Evolutionary conservation across 75 land plant species (phyloP), one percentile per base, ranked within the genome.

Genomic region (Azolla pinnata): DNA sequence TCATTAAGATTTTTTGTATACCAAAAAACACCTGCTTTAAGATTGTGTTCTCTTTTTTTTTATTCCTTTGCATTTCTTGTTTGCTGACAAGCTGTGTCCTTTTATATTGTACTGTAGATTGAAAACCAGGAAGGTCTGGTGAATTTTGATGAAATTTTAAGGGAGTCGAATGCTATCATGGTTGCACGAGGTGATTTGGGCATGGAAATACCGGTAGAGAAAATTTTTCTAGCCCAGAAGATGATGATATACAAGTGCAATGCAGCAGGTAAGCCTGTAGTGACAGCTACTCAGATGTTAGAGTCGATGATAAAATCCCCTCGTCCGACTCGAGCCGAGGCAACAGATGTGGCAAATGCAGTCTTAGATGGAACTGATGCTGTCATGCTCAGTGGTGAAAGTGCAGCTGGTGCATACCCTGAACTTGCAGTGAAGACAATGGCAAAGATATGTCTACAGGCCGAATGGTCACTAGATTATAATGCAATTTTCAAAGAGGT

Each of bases 191-290:
- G 96, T 56, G 90, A 89, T 57, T 77, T 86, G 50, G 91, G 96
- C 53, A 89, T 86, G 96, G 96, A 89, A 59, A 89, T 89, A 25
- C 96, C 96, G 1, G 82, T 90, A 8, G 96, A 89, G 66, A 86
- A 83, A 59, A 86, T 89, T 10, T 89, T 89, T 71, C 47, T 86
- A 46, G 96, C 96, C 0, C 90, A 88, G 62, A 88, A 88, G 55
- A 82, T 88, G 86, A 88, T 88, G 95, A 88, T 88, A 20, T 88
- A 83, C 82, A 89, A 89, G 66, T 89, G 90, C 65, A 89, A 89
- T 46, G 69, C 85, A 4, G 78, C 45, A 7, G 96, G 96, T 16
- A 89, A 89, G 65, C 91, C 91, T 32, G 96, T 89, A 3, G 86
- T 89, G 5, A 89, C 96, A 33, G 91, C 96, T 5, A 89, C 96